Percentiles rank a stretch among this genome's conserved stretches.
Evolutionary conservation across 2,329 filamentous ascomycete species (phyloP).

Genomic region (Aphanocladium album): DNA sequence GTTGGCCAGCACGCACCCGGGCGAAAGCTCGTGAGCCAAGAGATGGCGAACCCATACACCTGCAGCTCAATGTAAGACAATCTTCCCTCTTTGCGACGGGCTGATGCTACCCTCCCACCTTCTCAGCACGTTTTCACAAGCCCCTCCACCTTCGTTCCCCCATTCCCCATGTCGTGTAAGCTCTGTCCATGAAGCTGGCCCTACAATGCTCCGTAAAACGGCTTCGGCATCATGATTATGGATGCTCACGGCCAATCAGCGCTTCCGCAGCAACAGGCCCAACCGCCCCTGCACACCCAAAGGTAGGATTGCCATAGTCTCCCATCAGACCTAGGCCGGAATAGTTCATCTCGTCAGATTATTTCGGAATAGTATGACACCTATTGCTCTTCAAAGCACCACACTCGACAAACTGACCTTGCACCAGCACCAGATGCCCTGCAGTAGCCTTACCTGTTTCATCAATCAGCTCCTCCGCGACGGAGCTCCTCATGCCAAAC

Average conservation of each 20-base stretch:
- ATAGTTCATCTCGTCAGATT: conserved; percentile 10
- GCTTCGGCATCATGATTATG: conserved; percentile 11
- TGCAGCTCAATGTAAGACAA: conserved; percentile 12
- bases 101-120: conserved; percentile 7
- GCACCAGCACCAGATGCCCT: neutral
- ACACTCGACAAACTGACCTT: neutral
- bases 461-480: neutral
- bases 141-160: neutral
- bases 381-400: neutral
- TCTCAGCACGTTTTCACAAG: conserved; percentile 7
- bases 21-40: neutral
- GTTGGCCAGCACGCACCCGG: neutral
- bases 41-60: neutral
- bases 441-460: conserved; percentile 2
- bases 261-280: neutral
- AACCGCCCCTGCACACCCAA: neutral
- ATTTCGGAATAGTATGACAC: conserved; percentile 9
- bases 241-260: conserved; percentile 1
- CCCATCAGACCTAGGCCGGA: conserved; percentile 12
- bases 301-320: conserved; percentile 1
- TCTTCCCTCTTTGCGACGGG: conserved; percentile 4
- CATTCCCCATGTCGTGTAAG: conserved; percentile 10
- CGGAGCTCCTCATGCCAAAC: neutral
- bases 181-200: conserved; percentile 5
- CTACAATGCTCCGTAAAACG: conserved; percentile 3